Evolutionary conservation across 2,329 filamentous ascomycete genomes (phyloP), one percentile per base, ranked within the genome.

Genomic region (Amesomyces nigricolor): DNA sequence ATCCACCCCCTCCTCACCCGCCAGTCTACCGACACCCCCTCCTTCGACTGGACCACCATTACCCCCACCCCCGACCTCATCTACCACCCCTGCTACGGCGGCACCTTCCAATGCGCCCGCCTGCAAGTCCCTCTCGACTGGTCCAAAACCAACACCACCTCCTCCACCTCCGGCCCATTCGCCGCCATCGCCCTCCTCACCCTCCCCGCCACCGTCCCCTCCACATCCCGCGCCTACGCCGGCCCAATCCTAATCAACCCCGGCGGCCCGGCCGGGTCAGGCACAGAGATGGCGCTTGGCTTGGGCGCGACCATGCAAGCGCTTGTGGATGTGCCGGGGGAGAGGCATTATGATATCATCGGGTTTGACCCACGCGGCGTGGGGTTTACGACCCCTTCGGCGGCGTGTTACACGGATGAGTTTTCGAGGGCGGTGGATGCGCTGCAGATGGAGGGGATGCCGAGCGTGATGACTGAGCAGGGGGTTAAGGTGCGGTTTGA

Each of bases 331-430:
- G 54, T 58, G 1, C 53, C 53, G 5, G 53, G 37, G 1, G 37
- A 40, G 16, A 43, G 51, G 2, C 68, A 73, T 38, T 68, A 70
- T 57, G 74, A 77, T 54, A 63, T 78, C 14, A 67, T 78, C 47
- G 71, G 73, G 0, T 77, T 77, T 51, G 75, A 78, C 61, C 75
- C 75, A 2, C 70, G 75, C 16, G 75, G 75, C 53, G 66, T 72
- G 48, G 70, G 69, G 29, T 65, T 64, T 29, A 74, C 69, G 5
- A 70, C 67, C 1, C 73, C 73, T 1, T 59, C 63, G 35, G 68
- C 70, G n/a, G 65, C 71, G 56, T 75, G 73, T 58, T 75, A 57
- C 40, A 6, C 8, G 4, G 22, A 5, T 2, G 49, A 51, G 19
- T 50, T 53, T 14, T 43, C 45, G 7, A 47, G 58, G 5, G 13